Conservation (phyloP, 1,284 basidiomycete genomes). For the Agaricales sp. region DNA sequence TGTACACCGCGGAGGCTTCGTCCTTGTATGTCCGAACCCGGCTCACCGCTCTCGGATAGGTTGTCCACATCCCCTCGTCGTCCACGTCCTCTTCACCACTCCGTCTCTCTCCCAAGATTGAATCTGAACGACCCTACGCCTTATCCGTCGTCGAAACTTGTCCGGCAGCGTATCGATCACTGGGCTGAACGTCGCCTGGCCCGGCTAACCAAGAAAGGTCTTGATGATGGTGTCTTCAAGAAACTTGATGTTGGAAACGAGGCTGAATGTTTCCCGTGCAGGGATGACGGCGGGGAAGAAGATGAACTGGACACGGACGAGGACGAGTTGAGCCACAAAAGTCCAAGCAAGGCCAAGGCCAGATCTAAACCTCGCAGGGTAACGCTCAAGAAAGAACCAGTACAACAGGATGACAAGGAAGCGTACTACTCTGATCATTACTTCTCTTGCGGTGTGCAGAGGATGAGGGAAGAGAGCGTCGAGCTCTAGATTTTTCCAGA, state of each 20-base stretch:
- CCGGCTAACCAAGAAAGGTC: not conserved
- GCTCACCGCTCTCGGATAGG: no score
- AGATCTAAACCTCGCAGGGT: no score
- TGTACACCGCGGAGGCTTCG: no score
- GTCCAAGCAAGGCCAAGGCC: not conserved
- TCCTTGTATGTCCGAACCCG: no score
- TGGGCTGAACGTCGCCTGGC: not conserved
- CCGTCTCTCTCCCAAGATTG: not conserved
- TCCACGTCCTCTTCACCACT: not conserved
- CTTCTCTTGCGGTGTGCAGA: not conserved
- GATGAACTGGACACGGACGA: not conserved
- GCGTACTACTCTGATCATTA: not conserved
- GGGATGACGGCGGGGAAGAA: not conserved
- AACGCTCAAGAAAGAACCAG: slow-evolving; percentile 2
- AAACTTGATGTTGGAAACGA: not conserved
- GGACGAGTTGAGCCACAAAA: not conserved
- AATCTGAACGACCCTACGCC: not conserved
- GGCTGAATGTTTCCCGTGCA: not conserved
- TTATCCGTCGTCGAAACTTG: not conserved
- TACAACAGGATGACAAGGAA: not conserved
- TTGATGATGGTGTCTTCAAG: not conserved
- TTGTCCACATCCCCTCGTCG: no score
- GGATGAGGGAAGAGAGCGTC: not conserved
- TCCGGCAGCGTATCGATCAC: not conserved
- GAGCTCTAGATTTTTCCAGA: no score